These are phyloP conservation scores for Backusella circina DNA, from an alignment of 192 early-diverging fungal genomes.

Conservation along the genomic window DNA sequence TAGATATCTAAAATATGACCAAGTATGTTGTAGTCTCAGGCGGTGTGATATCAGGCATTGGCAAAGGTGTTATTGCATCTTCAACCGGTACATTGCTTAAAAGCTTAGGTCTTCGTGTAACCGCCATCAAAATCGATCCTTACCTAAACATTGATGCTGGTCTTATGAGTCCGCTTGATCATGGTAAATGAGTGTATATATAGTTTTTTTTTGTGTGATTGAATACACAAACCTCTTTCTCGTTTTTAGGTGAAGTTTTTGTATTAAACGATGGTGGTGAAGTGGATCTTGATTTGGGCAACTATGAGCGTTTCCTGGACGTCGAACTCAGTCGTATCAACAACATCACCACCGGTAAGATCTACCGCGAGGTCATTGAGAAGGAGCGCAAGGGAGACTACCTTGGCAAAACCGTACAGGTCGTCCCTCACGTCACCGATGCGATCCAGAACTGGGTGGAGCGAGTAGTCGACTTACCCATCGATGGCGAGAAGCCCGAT, in stretches of 20 bases:
- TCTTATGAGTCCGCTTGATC: constrained; percentile 94
- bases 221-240: too few relatives aligned
- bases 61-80: constrained; percentile 99
- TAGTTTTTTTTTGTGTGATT: background rate
- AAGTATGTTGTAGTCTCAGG: constrained; percentile 98
- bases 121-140: constrained; percentile 99
- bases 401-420: constrained; percentile 99
- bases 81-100: constrained; percentile 93
- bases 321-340: constrained; percentile 92
- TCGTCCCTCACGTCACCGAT: constrained; percentile 97
- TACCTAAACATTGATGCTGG: constrained; percentile 99
- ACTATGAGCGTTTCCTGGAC: constrained; percentile 98
- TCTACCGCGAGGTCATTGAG: constrained; percentile 95
- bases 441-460: constrained; percentile 98
- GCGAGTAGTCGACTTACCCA: constrained; percentile 83
- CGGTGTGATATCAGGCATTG: constrained; percentile 99
- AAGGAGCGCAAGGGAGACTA: constrained; percentile 93
- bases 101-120: constrained; percentile 87
- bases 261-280: constrained; percentile 98
- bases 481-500: constrained; percentile 85
- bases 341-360: constrained; percentile 99
- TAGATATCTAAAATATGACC: constrained; percentile 42
- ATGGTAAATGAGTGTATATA: constrained; percentile 65
- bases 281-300: constrained; percentile 98
- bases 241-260: constrained; percentile 85